phyloP scores from a whole-genome alignment of 2,329 filamentous ascomycete species.

The Dactylonectria estremocensis region DNA sequence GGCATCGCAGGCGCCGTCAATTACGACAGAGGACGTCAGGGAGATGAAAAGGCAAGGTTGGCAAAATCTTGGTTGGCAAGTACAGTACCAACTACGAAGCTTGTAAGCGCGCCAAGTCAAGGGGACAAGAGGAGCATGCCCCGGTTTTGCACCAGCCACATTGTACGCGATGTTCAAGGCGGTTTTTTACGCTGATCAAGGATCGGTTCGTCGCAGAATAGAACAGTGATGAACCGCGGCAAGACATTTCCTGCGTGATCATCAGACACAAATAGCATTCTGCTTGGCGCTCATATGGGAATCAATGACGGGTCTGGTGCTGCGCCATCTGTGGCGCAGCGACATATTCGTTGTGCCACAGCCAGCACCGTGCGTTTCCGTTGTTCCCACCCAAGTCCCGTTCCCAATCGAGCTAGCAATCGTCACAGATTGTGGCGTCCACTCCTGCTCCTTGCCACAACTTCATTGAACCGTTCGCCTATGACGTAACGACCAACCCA shows the following conservation, averaged over 20 bases:
- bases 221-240: slow-evolving; percentile 6
- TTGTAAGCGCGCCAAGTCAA: neutral
- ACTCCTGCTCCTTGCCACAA: slow-evolving; percentile 15
- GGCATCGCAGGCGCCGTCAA: slow-evolving; percentile 33
- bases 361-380: slow-evolving; percentile 10
- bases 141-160: slow-evolving; percentile 20
- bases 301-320: slow-evolving; percentile 26
- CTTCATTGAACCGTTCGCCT: slow-evolving; percentile 26
- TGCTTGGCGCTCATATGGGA: neutral
- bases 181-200: slow-evolving; percentile 17
- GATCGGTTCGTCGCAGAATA: slow-evolving; percentile 13
- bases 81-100: neutral
- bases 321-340: slow-evolving; percentile 33
- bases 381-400: slow-evolving; percentile 9
- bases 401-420: neutral
- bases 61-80: slow-evolving; percentile 14
- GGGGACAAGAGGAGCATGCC: neutral
- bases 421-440: slow-evolving; percentile 30
- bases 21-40: slow-evolving; percentile 35
- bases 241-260: slow-evolving; percentile 11
- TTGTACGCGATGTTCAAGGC: slow-evolving; percentile 24
- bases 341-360: neutral
- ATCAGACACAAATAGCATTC: neutral
- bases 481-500: slow-evolving; percentile 39
- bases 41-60: slow-evolving; percentile 14